Evolutionary conservation across 805 yeast species (phyloP).

Genomic region (Wickerhamomyces chambardii): DNA sequence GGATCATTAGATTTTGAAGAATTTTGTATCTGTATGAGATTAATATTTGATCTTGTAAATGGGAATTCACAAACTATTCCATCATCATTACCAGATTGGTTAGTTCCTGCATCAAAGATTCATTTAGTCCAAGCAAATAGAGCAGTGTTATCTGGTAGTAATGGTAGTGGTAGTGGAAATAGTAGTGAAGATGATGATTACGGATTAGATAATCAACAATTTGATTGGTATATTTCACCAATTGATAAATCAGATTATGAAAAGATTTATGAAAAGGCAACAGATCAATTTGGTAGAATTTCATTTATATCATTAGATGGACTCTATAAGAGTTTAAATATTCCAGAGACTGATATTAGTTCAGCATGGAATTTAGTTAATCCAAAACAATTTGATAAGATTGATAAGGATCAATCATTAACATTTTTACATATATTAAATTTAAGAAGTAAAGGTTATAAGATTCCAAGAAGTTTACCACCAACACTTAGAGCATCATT

Average conservation of each 20-base stretch:
- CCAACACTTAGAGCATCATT: constrained; percentile 86
- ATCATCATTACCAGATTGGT: constrained; percentile 75
- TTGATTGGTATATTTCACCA: constrained; percentile 97
- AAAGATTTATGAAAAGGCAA: constrained; percentile 60
- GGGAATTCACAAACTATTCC: constrained; percentile 60
- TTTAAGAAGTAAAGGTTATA: constrained; percentile 76
- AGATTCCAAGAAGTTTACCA: constrained; percentile 94
- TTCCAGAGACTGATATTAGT: constrained; percentile 78
- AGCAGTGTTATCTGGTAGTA: constrained; percentile 29
- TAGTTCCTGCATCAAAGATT: constrained; percentile 82
- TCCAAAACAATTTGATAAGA: constrained; percentile 79
- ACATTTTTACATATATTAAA: constrained; percentile 87
- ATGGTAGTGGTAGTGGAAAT: constrained; percentile 51
- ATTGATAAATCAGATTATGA: constrained; percentile 74
- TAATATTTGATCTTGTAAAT: constrained; percentile 86
- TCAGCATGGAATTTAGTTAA: constrained; percentile 95
- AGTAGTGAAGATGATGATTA: constrained; percentile 50
- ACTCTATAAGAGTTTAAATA: constrained; percentile 62
- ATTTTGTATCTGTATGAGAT: constrained; percentile 94
- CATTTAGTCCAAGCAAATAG: constrained; percentile 79
- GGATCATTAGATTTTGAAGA: constrained; percentile 94
- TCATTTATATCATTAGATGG: constrained; percentile 62
- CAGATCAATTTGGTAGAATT: constrained; percentile 76
- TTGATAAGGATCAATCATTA: constrained; percentile 87
- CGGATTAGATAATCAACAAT: constrained; percentile 22